These are phyloP conservation scores for Colletotrichum sp. DNA, from an alignment of 2,329 filamentous ascomycete genomes.

Conservation along the genomic window DNA sequence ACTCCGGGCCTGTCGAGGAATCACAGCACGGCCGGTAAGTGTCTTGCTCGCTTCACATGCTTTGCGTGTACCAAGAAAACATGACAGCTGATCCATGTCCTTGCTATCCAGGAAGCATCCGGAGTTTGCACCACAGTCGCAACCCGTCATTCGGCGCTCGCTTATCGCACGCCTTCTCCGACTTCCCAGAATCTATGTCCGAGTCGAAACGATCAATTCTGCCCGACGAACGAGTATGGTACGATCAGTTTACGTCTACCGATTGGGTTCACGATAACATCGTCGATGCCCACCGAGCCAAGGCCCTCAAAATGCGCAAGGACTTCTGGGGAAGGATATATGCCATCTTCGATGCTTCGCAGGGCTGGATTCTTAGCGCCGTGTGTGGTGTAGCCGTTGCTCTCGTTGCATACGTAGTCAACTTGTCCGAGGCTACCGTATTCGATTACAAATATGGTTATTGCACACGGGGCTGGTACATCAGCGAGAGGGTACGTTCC, in stretches of 20 bases:
- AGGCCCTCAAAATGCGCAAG: conserved; percentile 79
- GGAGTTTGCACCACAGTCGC: conserved; percentile 57
- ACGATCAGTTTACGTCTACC: conserved; percentile 96
- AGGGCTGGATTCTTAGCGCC: conserved; percentile 94
- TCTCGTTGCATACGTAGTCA: conserved; percentile 84
- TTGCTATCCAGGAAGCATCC: conserved; percentile 37
- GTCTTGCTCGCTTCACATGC: background rate
- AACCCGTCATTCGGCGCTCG: conserved; percentile 65
- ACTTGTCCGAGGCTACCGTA: conserved; percentile 82
- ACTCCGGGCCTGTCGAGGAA: conserved; percentile 36
- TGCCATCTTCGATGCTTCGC: conserved; percentile 81
- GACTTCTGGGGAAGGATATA: conserved; percentile 83
- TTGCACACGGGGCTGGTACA: conserved; percentile 74
- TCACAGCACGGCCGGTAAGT: conserved; percentile 49
- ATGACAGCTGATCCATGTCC: background rate
- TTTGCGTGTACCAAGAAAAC: background rate
- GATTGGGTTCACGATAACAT: conserved; percentile 99
- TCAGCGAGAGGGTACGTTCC: conserved; percentile 67
- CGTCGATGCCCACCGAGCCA: conserved; percentile 88
- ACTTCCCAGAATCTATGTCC: conserved; percentile 60
- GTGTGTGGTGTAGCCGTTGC: conserved; percentile 88
- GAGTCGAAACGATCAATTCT: conserved; percentile 71
- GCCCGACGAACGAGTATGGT: conserved; percentile 91
- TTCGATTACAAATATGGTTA: conserved; percentile 95
- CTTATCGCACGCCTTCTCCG: conserved; percentile 65